phyloP scores from a whole-genome alignment of 768 basidiomycete species.

The Agrocybe pediades region DNA sequence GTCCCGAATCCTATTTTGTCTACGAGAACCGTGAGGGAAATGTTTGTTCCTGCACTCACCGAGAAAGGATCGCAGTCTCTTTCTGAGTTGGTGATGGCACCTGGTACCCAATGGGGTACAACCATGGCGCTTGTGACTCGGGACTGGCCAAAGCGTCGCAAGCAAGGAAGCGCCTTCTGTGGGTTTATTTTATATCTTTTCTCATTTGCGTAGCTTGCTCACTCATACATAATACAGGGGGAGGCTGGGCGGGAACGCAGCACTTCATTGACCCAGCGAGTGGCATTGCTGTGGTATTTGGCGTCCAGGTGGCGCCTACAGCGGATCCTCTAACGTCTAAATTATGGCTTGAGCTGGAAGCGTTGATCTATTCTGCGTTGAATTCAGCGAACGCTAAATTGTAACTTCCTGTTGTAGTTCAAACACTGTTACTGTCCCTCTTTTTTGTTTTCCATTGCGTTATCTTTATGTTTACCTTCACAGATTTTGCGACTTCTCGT shows the following conservation, averaged over 20 bases:
- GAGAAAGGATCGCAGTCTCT: slow-evolving; percentile 22
- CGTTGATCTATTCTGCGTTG: slow-evolving; percentile 21
- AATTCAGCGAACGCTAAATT: neutral
- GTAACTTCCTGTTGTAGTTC: neutral
- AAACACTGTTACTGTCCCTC: no score
- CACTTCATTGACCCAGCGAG: slow-evolving; percentile 25
- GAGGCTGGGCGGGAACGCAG: slow-evolving; percentile 27
- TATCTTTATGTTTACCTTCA: neutral
- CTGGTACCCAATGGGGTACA: slow-evolving; percentile 28
- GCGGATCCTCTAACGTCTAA: slow-evolving; percentile 8
- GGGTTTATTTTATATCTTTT: neutral
- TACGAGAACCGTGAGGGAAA: slow-evolving; percentile 19
- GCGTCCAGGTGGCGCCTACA: slow-evolving; percentile 19
- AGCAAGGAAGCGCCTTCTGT: slow-evolving; percentile 14
- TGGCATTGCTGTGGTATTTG: slow-evolving; percentile 24
- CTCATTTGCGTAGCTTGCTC: neutral
- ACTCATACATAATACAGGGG: slow-evolving; percentile 7
- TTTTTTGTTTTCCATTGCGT: neutral
- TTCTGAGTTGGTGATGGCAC: slow-evolving; percentile 11
- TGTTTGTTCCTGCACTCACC: slow-evolving; percentile 29
- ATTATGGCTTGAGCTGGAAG: slow-evolving; percentile 18
- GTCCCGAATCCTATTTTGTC: slow-evolving; percentile 26
- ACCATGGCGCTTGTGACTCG: slow-evolving; percentile 26
- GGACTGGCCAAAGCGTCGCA: slow-evolving; percentile 24
- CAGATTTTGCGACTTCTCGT: neutral